Evolutionary conservation across 768 basidiomycete species (phyloP), one percentile per base, ranked within the genome.

Genomic region (Boletus reticuloceps): DNA sequence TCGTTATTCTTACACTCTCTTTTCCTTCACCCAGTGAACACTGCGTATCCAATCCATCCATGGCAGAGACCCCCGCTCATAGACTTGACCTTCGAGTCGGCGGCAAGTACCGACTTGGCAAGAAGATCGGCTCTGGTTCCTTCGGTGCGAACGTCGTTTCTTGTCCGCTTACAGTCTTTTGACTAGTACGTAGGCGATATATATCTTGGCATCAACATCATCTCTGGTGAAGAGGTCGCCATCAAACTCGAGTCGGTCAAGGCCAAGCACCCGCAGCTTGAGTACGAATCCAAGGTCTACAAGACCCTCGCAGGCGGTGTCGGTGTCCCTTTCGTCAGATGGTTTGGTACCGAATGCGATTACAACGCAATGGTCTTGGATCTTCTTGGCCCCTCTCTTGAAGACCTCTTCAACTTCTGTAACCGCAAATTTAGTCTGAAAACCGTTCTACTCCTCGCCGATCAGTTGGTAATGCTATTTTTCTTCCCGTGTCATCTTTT

Each of bases 161-260:
- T 54, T 29, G 4, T 50, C 40, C n/a, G 31, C 40, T 22, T 50
- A 34, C 38, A 31, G 25, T 14, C 48, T 54, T 41, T 38, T 62
- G 22, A 66, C 56, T 55, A 41, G 39, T 22, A 37, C 19, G 38
- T 44, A 96, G 96, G 94, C 74, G 96, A 98, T 72, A 98, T 99
- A 75, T 98, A 98, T 73, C 91, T 98, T 58, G 97, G 97, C 54
- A 96, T 97, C 74, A 99, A 98, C 82, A 98, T 99, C 79, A 98
- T 98, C 71, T 98, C 96, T 17, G 96, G 96, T 25, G 97, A 99
- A 72, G 97, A 98, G 72, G 96, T 98, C 58, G 97, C 94, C 70
- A 99, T 99, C 83, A 99, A 99, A 77, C 91, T 99, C 65, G 97
- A 99, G 76, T 98, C 96, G 2, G 94, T 98, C 74, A 99, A 99